A percentile compares a stretch with the other conserved stretches of the same genome.
These are phyloP conservation scores for Coemansia sp. DNA, from an alignment of 192 early-diverging fungal species.

Conservation along the genomic window DNA sequence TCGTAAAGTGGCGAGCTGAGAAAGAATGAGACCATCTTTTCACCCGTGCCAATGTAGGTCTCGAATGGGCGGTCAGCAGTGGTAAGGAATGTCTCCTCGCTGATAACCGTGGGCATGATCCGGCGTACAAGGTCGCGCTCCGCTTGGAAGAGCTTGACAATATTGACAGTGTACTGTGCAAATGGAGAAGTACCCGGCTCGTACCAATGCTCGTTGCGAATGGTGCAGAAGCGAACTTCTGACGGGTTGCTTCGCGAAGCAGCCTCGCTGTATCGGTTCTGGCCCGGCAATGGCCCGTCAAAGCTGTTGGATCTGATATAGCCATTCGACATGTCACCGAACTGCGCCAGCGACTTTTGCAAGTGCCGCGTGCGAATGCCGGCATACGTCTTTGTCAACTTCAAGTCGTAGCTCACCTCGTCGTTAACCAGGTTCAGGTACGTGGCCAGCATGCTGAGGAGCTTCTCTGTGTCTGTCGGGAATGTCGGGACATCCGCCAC, in stretches of 20 bases:
- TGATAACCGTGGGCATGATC: slow-evolving; percentile 54
- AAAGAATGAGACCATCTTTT: slow-evolving; percentile 47
- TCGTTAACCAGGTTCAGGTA: slow-evolving; percentile 56
- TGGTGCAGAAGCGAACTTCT: slow-evolving; percentile 45
- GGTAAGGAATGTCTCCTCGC: slow-evolving; percentile 40
- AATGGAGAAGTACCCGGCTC: slow-evolving; percentile 54
- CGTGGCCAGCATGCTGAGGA: slow-evolving; percentile 58
- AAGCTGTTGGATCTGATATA: slow-evolving; percentile 39
- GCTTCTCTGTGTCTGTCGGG: slow-evolving; percentile 54
- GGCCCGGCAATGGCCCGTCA: slow-evolving; percentile 21
- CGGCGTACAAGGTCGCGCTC: slow-evolving; percentile 55
- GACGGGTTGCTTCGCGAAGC: slow-evolving; percentile 27
- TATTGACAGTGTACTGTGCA: slow-evolving; percentile 50
- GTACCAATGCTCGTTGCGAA: slow-evolving; percentile 55
- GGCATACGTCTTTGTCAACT: slow-evolving; percentile 48
- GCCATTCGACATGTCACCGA: slow-evolving; percentile 48
- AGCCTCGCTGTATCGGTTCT: slow-evolving; percentile 22
- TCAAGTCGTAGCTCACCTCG: slow-evolving; percentile 55
- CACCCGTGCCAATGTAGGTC: slow-evolving; percentile 41
- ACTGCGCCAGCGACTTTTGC: slow-evolving; percentile 56
- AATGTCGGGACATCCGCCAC: slow-evolving; percentile 51
- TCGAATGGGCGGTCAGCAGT: slow-evolving; percentile 45
- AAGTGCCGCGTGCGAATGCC: slow-evolving; percentile 50
- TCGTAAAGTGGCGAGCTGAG: slow-evolving; percentile 47
- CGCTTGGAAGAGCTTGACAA: slow-evolving; percentile 55